These are phyloP conservation scores for Fusarium sp. DNA, from an alignment of 2,329 filamentous ascomycete species.

Conservation along the genomic window DNA sequence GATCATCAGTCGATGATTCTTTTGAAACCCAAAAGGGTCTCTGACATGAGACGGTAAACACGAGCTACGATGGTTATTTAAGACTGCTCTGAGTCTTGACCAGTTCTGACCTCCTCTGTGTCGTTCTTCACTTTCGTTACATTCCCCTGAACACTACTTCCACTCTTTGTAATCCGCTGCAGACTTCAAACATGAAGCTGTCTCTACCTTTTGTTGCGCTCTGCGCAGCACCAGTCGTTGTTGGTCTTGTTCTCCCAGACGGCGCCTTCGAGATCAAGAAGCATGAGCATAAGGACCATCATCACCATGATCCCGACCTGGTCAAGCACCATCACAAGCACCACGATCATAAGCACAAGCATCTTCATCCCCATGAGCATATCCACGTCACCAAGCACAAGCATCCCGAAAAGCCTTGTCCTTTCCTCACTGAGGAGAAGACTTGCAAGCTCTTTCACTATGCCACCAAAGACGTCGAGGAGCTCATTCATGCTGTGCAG, in stretches of 20 bases:
- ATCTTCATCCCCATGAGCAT: slow-evolving; percentile 26
- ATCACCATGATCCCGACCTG: slow-evolving; percentile 15
- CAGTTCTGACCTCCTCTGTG: not conserved
- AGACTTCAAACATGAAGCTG: slow-evolving; percentile 35
- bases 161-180: not conserved
- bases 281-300: slow-evolving; percentile 6
- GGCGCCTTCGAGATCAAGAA: not conserved
- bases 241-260: slow-evolving; percentile 1
- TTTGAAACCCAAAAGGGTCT: not conserved
- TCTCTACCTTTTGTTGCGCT: slow-evolving; percentile 34
- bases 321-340: slow-evolving; percentile 17
- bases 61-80: slow-evolving; percentile 1
- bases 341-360: slow-evolving; percentile 19
- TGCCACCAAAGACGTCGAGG: slow-evolving; percentile 38
- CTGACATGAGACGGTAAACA: not conserved
- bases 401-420: slow-evolving; percentile 27
- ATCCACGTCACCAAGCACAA: slow-evolving; percentile 22
- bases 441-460: slow-evolving; percentile 38
- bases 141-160: not conserved
- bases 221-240: slow-evolving; percentile 27
- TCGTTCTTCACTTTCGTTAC: not conserved
- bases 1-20: not conserved
- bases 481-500: slow-evolving; percentile 34
- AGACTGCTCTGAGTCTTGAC: not conserved
- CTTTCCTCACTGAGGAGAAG: slow-evolving; percentile 31